Base-by-base conservation (phyloP, 2,329 filamentous ascomycete genomes). In the Stachybotrys elegans region DNA sequence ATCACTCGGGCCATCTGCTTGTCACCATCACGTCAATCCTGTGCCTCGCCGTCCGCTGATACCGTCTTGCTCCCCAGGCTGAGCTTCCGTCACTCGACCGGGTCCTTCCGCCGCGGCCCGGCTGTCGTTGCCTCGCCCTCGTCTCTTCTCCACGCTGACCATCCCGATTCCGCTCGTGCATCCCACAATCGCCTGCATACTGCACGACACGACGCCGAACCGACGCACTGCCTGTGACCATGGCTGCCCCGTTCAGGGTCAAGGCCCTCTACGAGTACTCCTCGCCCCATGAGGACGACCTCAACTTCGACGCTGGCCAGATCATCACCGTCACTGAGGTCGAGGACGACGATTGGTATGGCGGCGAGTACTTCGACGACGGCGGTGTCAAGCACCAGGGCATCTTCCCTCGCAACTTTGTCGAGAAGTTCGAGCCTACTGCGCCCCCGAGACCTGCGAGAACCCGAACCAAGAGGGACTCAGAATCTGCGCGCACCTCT, bases 391-490 rank as follows among this genome's bases (percentile, higher is more conserved):
- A 84, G 66, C 79, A 83, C 61, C 83, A 91, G 60, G 92, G 92
- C 54, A 86, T 96, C 57, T 97, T 96, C 66, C 92, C 90, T 42
- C 85, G 86, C 63, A 98, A 97, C 70, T 98, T 98, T 62, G 93
- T 98, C 59, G 93, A 98, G 68, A 89, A 85, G 69, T 94, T 89
- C 67, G 92, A 97, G 65, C 93, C 93, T 29, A 86, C 83, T 45
- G 86, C 92, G 51, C 93, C 93, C 48, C 89, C 91, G 48, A 83
- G 93, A 47, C 93, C 93, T 46, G 78, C 80, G 50, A 83, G 93
- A 57, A 73, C 80, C 14, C 83, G 88, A 53, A 69, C 78, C 42
- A 91, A 85, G 71, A 86, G 81, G 61, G 65, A 67, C 25, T 51
- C 58, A 21, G 61, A 66, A 44, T 56, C 61, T 49, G 51, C 62